These are phyloP conservation scores for Ligustrum vulgare DNA, from an alignment of 257 asterid genomes.

Conservation along the genomic window DNA sequence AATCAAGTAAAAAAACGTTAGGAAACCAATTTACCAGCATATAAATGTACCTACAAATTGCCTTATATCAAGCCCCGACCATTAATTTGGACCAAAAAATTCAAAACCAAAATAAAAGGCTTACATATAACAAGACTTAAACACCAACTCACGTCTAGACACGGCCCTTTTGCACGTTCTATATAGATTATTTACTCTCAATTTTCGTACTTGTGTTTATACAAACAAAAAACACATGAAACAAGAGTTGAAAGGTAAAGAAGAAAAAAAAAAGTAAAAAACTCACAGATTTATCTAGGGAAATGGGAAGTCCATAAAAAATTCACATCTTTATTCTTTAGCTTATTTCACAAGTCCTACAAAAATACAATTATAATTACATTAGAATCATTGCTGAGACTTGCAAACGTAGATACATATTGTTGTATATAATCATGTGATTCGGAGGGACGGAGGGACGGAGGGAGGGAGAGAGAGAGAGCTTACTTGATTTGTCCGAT, in stretches of 20 bases:
- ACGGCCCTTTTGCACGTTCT: not conserved
- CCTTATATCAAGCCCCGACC: not conserved
- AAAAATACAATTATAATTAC: not conserved
- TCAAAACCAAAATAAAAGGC: not conserved
- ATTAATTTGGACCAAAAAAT: not conserved
- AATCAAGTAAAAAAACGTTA: not conserved
- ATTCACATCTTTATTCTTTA: constrained; percentile 67
- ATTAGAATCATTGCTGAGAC: no score
- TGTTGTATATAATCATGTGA: no score
- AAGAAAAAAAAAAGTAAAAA: not conserved
- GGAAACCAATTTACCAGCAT: not conserved
- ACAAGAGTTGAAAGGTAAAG: constrained; percentile 14
- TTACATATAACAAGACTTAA: not conserved
- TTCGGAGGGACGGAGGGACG: no score
- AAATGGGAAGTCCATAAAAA: constrained; percentile 88
- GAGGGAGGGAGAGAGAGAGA: no score
- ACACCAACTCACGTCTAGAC: not conserved
- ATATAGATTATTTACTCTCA: not conserved
- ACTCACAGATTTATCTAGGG: constrained; percentile 83
- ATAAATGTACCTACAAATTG: not conserved
- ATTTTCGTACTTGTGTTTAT: not conserved
- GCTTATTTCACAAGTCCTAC: constrained; percentile 38
- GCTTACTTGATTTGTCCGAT: no score
- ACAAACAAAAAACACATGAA: not conserved
- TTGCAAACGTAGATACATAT: no score